phyloP scores from a whole-genome alignment of 768 basidiomycete genomes.

The Boletus vinaceobasis region DNA sequence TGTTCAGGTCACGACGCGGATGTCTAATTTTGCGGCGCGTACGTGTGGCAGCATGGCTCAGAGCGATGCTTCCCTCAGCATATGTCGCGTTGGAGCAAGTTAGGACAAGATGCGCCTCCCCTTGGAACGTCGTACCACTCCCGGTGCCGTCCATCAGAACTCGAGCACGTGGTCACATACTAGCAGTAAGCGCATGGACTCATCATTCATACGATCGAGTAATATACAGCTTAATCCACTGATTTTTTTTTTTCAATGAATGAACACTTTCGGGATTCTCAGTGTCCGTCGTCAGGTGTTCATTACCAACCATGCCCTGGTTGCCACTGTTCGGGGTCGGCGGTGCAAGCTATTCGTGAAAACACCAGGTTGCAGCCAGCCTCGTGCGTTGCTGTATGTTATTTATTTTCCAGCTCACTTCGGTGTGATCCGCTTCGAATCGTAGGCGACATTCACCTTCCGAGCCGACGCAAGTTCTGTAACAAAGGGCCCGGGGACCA shows the following conservation, averaged over 20 bases:
- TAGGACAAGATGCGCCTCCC: not conserved
- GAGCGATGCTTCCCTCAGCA: constrained; percentile 5
- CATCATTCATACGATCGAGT: not conserved
- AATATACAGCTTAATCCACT: not conserved
- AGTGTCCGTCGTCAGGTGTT: not conserved
- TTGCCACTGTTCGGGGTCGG: not conserved
- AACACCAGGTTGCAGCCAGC: not conserved
- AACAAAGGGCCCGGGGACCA: not conserved
- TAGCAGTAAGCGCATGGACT: not conserved
- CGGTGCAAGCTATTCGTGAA: constrained; percentile 1
- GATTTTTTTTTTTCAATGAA: not conserved
- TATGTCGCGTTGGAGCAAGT: not conserved
- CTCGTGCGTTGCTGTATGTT: constrained; percentile 18
- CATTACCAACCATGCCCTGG: not conserved
- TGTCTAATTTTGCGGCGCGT: not conserved
- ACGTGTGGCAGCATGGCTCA: constrained; percentile 5
- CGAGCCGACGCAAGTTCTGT: constrained; percentile 11
- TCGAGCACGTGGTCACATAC: not conserved
- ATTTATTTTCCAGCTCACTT: not conserved
- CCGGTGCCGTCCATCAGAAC: not conserved
- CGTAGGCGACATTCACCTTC: constrained; percentile 1
- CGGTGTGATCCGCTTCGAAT: constrained; percentile 7
- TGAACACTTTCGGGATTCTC: not conserved
- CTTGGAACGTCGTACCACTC: not conserved
- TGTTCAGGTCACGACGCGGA: not conserved